Conservation (phyloP, 306 rosid genomes). For the Glycyrrhiza uralensis region DNA sequence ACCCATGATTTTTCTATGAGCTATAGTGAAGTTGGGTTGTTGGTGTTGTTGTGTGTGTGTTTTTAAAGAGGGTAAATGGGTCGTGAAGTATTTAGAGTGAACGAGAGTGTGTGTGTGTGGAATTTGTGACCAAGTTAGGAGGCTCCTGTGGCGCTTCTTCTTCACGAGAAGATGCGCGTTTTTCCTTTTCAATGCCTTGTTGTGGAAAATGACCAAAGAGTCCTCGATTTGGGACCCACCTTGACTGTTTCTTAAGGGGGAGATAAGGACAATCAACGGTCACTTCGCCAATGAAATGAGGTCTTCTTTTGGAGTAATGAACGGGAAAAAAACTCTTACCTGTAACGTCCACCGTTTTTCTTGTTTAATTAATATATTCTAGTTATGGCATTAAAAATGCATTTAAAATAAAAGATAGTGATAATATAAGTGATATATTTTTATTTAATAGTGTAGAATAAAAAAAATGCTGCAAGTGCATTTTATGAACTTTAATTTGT, state of each 20-base stretch:
- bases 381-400: not conserved
- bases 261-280: constrained; percentile 22
- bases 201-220: not conserved
- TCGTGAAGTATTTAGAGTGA: not conserved
- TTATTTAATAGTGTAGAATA: no score
- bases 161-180: constrained; percentile 61
- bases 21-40: constrained; percentile 3
- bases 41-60: not conserved
- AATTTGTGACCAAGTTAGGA: constrained; percentile 24
- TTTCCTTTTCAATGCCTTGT: not conserved
- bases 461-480: no score
- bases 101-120: constrained; percentile 35
- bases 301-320: not conserved
- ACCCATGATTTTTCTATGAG: constrained; percentile 20
- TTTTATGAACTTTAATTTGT: not conserved
- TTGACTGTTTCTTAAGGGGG: not conserved
- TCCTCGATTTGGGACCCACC: constrained; percentile 20
- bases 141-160: constrained; percentile 74
- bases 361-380: no score
- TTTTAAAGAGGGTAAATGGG: constrained; percentile 35
- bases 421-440: no score
- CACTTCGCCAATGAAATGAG: not conserved
- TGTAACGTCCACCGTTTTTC: not conserved
- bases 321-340: not conserved
- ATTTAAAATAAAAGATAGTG: no score